These are phyloP conservation scores for Hypoxylon sp. DNA, from an alignment of 2,329 filamentous ascomycete species.

Conservation along the genomic window DNA sequence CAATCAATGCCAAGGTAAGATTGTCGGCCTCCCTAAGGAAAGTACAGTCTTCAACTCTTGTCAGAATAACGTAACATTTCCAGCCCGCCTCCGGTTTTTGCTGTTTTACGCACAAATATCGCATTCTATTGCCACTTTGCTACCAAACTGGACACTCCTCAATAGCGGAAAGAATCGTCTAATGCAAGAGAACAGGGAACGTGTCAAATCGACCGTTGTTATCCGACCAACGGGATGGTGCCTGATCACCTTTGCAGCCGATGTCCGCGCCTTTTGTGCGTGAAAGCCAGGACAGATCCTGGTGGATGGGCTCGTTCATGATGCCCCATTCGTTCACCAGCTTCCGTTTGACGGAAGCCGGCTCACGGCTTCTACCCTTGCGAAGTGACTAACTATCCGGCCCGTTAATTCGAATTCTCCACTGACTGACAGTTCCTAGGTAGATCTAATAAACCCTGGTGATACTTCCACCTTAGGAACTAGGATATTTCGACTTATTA, in stretches of 20 bases:
- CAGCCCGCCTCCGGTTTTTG: conserved; percentile 14
- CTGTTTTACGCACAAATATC: conserved; percentile 39
- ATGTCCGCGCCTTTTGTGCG: conserved; percentile 46
- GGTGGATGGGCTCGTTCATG: conserved; percentile 5
- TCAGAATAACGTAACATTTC: conserved; percentile 42
- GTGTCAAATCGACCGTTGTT: conserved; percentile 13
- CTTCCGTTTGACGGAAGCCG: conserved; percentile 31
- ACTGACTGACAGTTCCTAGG: conserved; percentile 20
- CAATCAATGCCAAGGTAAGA: conserved; percentile 16
- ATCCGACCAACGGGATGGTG: conserved; percentile 33
- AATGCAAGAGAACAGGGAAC: conserved; percentile 31
- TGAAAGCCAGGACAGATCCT: conserved; percentile 25
- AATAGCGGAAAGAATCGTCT: conserved; percentile 22
- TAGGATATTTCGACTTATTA: conserved; percentile 28
- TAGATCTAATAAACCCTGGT: conserved; percentile 34
- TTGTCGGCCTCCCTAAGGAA: neutral
- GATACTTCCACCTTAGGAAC: conserved; percentile 14
- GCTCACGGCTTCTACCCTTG: conserved; percentile 19
- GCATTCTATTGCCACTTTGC: conserved; percentile 30
- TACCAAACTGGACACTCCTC: conserved; percentile 13
- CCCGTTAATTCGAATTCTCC: conserved; percentile 26
- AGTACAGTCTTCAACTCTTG: conserved; percentile 6
- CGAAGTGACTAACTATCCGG: conserved; percentile 23
- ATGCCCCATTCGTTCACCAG: conserved; percentile 26
- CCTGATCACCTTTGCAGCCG: conserved; percentile 29